A percentile compares a stretch with the other conserved stretches of the same genome.
Conservation (phyloP, 768 basidiomycete genomes). For the Cyclocybe cylindracea region DNA sequence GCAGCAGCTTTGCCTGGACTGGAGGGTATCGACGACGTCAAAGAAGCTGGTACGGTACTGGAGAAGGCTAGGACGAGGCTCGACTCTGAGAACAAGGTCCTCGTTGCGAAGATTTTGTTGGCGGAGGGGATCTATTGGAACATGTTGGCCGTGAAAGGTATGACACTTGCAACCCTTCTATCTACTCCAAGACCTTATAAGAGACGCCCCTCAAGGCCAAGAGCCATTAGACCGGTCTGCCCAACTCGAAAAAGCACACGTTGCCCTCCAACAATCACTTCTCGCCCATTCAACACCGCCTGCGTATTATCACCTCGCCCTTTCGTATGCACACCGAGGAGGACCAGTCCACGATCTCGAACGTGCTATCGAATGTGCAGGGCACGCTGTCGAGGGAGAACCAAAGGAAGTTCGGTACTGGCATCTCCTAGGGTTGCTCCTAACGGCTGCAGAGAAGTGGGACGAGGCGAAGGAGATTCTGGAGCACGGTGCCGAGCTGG, state of each 20-base stretch:
- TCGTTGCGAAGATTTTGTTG: conserved; percentile 60
- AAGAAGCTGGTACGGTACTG: conserved; percentile 63
- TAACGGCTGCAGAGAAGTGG: conserved; percentile 83
- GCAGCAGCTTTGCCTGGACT: conserved; percentile 26
- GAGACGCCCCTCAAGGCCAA: conserved; percentile 46
- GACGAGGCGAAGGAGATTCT: conserved; percentile 72
- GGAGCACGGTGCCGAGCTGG: conserved; percentile 70
- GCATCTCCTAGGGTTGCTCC: conserved; percentile 86
- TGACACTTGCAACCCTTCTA: conserved; percentile 10
- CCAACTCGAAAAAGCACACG: conserved; percentile 59
- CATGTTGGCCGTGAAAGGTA: conserved; percentile 71
- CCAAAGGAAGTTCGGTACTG: conserved; percentile 71
- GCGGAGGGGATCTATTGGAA: conserved; percentile 77
- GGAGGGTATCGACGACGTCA: conserved; percentile 57
- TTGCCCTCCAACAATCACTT: conserved; percentile 50
- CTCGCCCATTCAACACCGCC: conserved; percentile 49
- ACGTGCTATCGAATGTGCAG: conserved; percentile 67
- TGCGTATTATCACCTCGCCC: conserved; percentile 79
- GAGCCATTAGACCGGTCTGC: conserved; percentile 60
- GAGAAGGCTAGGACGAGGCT: conserved; percentile 61
- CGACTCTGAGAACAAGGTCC: conserved; percentile 45
- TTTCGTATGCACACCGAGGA: conserved; percentile 58
- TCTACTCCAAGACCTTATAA: neutral
- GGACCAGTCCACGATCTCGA: conserved; percentile 65
- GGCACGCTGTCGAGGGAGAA: conserved; percentile 71